phyloP scores from a whole-genome alignment of 2,329 filamentous ascomycete genomes.

The Botryosphaeria dothidea region DNA sequence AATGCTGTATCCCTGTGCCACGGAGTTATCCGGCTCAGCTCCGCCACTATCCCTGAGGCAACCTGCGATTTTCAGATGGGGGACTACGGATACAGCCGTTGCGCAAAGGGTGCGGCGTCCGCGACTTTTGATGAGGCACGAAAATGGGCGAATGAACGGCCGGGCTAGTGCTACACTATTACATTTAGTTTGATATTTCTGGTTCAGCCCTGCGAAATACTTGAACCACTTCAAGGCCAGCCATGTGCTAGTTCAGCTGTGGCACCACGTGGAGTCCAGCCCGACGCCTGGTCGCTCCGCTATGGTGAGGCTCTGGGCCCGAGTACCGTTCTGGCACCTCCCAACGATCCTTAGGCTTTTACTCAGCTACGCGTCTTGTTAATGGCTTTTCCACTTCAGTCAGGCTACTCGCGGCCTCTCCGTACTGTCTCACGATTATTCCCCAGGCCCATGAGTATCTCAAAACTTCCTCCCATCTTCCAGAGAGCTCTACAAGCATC shows the following conservation, averaged over 20 bases:
- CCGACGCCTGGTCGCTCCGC: not conserved
- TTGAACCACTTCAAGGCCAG: not conserved
- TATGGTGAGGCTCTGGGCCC: not conserved
- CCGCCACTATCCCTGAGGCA: not conserved
- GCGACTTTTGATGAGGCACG: not conserved
- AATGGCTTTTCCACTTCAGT: not conserved
- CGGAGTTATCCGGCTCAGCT: not conserved
- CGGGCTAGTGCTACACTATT: not conserved
- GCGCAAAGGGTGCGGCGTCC: not conserved
- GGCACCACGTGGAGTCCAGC: not conserved
- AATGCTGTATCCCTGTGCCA: not conserved
- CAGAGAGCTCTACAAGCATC: too few relatives aligned
- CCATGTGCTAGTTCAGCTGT: not conserved
- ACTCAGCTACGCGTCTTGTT: not conserved
- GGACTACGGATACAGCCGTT: not conserved
- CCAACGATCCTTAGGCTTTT: not conserved
- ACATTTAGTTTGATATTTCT: not conserved
- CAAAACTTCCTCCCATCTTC: too few relatives aligned
- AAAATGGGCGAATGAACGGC: not conserved
- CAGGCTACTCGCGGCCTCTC: too few relatives aligned
- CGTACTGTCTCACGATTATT: too few relatives aligned
- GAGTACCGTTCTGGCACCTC: not conserved
- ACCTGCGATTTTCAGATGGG: not conserved
- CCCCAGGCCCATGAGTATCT: too few relatives aligned
- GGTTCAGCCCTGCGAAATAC: not conserved